Conservation (phyloP, 768 basidiomycete species). For the Phallus indusiatus region DNA sequence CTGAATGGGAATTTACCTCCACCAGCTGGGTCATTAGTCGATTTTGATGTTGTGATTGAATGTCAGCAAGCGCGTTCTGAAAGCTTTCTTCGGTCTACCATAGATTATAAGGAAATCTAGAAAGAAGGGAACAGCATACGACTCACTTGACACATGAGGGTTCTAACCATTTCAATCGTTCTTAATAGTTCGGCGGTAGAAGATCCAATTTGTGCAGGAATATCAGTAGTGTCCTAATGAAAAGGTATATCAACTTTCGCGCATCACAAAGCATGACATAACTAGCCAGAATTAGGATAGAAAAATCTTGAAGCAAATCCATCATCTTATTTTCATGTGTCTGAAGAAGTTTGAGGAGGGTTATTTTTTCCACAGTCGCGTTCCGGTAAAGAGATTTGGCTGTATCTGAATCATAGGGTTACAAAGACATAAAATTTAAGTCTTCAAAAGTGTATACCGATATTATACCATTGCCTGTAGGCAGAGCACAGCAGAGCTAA, state of each 20-base stretch:
- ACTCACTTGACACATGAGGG: neutral
- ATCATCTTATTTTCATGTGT: slow-evolving; percentile 28
- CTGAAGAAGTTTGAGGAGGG: slow-evolving; percentile 37
- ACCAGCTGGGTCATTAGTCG: neutral
- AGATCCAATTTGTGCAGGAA: neutral
- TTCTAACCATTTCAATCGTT: neutral
- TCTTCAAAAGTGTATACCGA: slow-evolving; percentile 36
- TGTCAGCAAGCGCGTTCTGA: neutral
- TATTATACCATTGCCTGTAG: slow-evolving; percentile 64
- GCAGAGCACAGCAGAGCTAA: slow-evolving; percentile 70
- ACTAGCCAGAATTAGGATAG: neutral
- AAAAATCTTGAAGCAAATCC: neutral
- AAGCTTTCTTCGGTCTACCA: neutral
- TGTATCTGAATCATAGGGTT: slow-evolving; percentile 29
- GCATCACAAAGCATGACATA: neutral
- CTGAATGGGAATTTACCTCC: neutral
- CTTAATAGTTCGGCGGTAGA: neutral
- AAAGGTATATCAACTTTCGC: neutral
- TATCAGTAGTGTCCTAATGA: neutral
- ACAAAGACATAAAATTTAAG: neutral
- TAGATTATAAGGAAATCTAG: neutral
- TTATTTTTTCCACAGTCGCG: slow-evolving; percentile 47
- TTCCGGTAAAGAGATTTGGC: slow-evolving; percentile 63
- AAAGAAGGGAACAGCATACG: neutral
- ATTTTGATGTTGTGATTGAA: neutral